Base-by-base conservation (phyloP, 441 rosid genomes). In the Euphorbia corollata region DNA sequence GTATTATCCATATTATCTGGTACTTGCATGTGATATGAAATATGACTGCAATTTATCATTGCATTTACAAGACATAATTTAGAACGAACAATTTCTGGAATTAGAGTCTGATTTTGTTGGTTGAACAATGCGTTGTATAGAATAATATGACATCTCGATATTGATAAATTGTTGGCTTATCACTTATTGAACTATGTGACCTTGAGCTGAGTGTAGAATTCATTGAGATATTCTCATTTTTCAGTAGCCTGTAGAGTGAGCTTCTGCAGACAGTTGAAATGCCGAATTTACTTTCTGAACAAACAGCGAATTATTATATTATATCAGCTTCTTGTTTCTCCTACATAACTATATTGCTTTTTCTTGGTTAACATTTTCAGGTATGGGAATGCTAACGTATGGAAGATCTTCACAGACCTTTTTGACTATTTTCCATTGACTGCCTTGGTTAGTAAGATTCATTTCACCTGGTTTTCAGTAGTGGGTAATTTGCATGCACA, bases 381-480 rank as follows among this genome's bases (percentile, higher is more conserved):
- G 84, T 92, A 92, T 76, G 97, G 98, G 60, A 90, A 79, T 71
- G 96, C 96, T 61, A 85, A 82, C 75, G 93, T 92, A 71, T 90
- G 98, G 96, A 92, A 92, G 85, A 87, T 74, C 65, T 92, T 92
- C 71, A 89, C 98, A 53, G 98, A 92, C 78, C 91, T 92, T 64
- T 92, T 92, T 61, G 98, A 92, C 75, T 92, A 86, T 85, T 88
- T 92, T 63, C 97, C 98, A 16, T 74, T 92, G 81, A 92, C 98
- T 68, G 98, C 98, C 59, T 82, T 92, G 98, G 98, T 92, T 73
- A 84, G 93, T 87, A 71, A 71, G 65, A 36, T 23, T 32, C 53
- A 20, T 18, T 39, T 0, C 16, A 41, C 11, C 34, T 47, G 23
- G 61, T 64, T 64, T 34, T 57, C 50, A 64, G 47, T 61, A 13